Conservation (phyloP, 2,329 filamentous ascomycete species). For the Hymenoscyphus repandus region DNA sequence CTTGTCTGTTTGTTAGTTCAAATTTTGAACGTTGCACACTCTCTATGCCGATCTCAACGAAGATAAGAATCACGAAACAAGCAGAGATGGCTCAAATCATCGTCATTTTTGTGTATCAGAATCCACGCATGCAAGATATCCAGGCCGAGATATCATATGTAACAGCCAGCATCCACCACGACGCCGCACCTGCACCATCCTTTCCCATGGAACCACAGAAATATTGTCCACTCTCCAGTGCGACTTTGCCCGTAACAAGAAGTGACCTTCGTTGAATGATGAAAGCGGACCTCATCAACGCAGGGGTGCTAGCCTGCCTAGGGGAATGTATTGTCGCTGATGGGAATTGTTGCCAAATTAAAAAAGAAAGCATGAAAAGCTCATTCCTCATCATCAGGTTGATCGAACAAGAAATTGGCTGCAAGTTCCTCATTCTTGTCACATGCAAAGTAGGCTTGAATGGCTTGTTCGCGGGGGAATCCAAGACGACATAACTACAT, state of each 20-base stretch:
- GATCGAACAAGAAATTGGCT: constrained; percentile 96
- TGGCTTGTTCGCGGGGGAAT: constrained; percentile 87
- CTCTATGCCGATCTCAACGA: too few relatives aligned
- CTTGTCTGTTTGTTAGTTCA: too few relatives aligned
- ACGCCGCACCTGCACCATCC: constrained; percentile 3
- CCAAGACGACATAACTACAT: constrained; percentile 80
- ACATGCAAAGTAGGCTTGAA: constrained; percentile 98
- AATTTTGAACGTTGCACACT: too few relatives aligned
- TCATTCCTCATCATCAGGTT: constrained; percentile 76
- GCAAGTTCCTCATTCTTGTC: constrained; percentile 99
- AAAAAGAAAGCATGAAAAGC: constrained; percentile 9
- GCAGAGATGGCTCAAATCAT: not conserved
- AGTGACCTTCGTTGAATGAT: not conserved
- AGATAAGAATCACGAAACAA: too few relatives aligned
- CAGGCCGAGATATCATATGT: constrained; percentile 9
- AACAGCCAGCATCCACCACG: constrained; percentile 5
- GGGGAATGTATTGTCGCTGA: constrained; percentile 2
- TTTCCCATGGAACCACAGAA: constrained; percentile 6
- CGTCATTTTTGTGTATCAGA: constrained; percentile 4
- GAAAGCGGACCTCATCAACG: not conserved
- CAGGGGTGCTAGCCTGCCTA: not conserved
- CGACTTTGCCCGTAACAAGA: not conserved
- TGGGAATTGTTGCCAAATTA: constrained; percentile 8
- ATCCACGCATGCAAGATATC: constrained; percentile 9
- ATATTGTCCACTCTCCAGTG: not conserved